phyloP scores from a whole-genome alignment of 2,329 filamentous ascomycete genomes.

The Stagonosporopsis rhizophila region DNA sequence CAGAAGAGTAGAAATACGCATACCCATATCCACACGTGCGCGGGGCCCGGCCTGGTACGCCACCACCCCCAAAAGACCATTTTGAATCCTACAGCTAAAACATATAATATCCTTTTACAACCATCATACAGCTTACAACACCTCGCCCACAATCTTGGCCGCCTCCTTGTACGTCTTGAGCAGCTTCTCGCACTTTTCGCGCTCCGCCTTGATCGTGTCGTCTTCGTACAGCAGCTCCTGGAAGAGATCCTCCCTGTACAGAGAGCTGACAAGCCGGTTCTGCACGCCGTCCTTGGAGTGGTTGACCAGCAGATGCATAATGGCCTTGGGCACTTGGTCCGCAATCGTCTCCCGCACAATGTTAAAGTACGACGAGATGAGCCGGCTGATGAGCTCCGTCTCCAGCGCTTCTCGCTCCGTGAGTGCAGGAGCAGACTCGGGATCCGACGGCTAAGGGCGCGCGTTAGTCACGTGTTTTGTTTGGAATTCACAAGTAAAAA shows the following conservation, averaged over 20 bases:
- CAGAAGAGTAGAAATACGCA: constrained; percentile 30
- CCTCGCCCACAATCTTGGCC: constrained; percentile 97
- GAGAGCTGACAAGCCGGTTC: constrained; percentile 91
- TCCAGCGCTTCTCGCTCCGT: constrained; percentile 97
- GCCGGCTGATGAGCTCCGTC: constrained; percentile 92
- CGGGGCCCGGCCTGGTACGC: not conserved
- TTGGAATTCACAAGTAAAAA: not conserved
- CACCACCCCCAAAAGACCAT: constrained; percentile 7
- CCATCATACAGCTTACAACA: constrained; percentile 53
- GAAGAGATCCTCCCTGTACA: constrained; percentile 92
- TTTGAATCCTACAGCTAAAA: constrained; percentile 40
- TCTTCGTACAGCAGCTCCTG: constrained; percentile 96
- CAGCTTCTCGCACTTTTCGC: constrained; percentile 97
- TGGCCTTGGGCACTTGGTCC: constrained; percentile 96
- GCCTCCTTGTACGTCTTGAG: constrained; percentile 96
- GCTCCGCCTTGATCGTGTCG: constrained; percentile 94
- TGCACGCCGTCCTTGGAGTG: constrained; percentile 98
- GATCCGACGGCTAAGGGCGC: constrained; percentile 46
- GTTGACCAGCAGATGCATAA: constrained; percentile 98
- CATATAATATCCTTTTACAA: constrained; percentile 28
- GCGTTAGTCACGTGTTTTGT: constrained; percentile 24
- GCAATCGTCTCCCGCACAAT: constrained; percentile 99
- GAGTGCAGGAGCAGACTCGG: constrained; percentile 77
- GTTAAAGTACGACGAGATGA: constrained; percentile 99
- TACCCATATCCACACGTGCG: constrained; percentile 12